These are phyloP conservation scores for Ambrosia artemisiifolia DNA, from an alignment of 129 eudicot genomes.

Conservation along the genomic window DNA sequence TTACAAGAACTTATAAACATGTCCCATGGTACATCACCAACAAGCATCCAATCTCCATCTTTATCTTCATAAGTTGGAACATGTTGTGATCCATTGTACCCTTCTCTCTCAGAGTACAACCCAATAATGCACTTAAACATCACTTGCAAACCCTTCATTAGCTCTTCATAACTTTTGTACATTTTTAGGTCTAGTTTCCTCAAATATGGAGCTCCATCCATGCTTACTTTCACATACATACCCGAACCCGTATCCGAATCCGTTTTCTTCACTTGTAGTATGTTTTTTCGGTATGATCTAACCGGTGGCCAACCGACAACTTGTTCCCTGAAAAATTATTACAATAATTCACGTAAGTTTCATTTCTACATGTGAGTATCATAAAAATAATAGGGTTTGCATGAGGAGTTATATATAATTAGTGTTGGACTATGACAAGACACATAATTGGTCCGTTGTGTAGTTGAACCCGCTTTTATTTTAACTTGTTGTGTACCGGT, in stretches of 20 bases:
- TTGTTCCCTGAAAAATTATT: conserved; percentile 57
- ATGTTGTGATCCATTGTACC: conserved; percentile 65
- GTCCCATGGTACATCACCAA: conserved; percentile 93
- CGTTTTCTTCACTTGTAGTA: conserved; percentile 43
- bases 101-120: conserved; percentile 66
- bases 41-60: conserved; percentile 96
- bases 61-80: conserved; percentile 93
- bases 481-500: too few relatives aligned
- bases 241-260: conserved; percentile 45
- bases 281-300: conserved; percentile 72
- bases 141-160: conserved; percentile 55
- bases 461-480: background rate
- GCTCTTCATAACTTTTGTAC: conserved; percentile 61
- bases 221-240: conserved; percentile 80
- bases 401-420: background rate
- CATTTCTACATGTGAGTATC: background rate
- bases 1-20: conserved; percentile 73
- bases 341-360: background rate
- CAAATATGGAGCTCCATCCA: conserved; percentile 93
- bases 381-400: background rate
- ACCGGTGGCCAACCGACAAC: conserved; percentile 97
- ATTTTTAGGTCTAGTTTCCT: conserved; percentile 77
- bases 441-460: background rate
- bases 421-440: too few relatives aligned
- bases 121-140: conserved; percentile 82